Evolutionary conservation across 208 protist species (phyloP).

Genomic region (Leishmania gerbilli): DNA sequence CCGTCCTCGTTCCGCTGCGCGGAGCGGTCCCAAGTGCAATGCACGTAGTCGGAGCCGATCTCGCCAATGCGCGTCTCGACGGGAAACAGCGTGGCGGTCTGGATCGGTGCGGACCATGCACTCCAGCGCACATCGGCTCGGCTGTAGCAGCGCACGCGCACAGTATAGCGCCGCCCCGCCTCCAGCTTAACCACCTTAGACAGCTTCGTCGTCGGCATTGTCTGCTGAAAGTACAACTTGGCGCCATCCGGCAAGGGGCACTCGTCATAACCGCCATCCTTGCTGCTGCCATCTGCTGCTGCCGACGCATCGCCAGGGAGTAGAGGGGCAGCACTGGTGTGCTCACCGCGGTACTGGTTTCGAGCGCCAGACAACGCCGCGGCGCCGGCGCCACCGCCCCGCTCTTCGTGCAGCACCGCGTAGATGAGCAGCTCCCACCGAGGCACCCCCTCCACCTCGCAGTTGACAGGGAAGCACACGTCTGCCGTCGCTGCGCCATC

Average conservation of each 20-base stretch:
- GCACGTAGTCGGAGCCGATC: constrained; percentile 88
- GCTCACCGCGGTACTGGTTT: not conserved
- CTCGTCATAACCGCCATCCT: constrained; percentile 16
- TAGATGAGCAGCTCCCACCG: constrained; percentile 74
- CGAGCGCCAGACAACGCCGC: too few relatives aligned
- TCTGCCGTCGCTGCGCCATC: not conserved
- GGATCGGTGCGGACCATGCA: constrained; percentile 62
- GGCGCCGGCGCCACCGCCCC: not conserved
- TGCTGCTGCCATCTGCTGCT: not conserved
- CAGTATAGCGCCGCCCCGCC: constrained; percentile 53
- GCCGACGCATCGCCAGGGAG: not conserved
- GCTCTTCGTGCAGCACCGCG: constrained; percentile 17
- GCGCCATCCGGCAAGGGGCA: constrained; percentile 18
- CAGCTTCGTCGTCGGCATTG: constrained; percentile 44
- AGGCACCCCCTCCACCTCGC: constrained; percentile 32
- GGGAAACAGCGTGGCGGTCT: constrained; percentile 55
- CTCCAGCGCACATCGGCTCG: constrained; percentile 50
- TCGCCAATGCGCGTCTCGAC: constrained; percentile 59
- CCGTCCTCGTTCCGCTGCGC: constrained; percentile 36
- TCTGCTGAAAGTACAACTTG: constrained; percentile 41
- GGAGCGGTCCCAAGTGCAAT: constrained; percentile 75
- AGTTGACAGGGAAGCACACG: constrained; percentile 5
- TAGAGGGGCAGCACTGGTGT: not conserved
- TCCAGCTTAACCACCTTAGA: constrained; percentile 87
- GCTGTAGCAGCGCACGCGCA: constrained; percentile 59